These are phyloP conservation scores for Clarireedia monteithiana DNA, from an alignment of 2,329 filamentous ascomycete genomes.

Conservation along the genomic window DNA sequence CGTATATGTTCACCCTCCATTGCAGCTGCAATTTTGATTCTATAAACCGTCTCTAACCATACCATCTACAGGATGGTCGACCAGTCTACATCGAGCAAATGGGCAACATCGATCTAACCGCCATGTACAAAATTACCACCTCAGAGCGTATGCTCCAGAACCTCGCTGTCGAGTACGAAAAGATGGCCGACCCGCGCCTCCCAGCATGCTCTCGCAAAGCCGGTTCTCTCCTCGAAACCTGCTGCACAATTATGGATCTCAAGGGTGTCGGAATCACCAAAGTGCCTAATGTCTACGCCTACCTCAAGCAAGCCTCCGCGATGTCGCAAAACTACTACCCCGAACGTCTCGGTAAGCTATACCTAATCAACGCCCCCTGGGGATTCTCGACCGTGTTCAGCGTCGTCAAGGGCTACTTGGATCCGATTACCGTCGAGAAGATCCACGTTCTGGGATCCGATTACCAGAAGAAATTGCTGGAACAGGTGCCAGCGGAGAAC, in stretches of 20 bases:
- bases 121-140: constrained; percentile 90
- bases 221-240: constrained; percentile 87
- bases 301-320: constrained; percentile 74
- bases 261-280: constrained; percentile 85
- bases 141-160: constrained; percentile 93
- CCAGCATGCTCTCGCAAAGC: constrained; percentile 92
- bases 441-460: constrained; percentile 79
- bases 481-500: constrained; percentile 83
- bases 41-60: neutral
- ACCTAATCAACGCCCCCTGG: constrained; percentile 97
- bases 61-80: constrained; percentile 66
- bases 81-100: constrained; percentile 96
- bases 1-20: neutral
- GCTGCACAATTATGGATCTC: constrained; percentile 96
- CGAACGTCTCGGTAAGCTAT: constrained; percentile 90
- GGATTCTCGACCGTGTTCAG: constrained; percentile 82
- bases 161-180: constrained; percentile 96
- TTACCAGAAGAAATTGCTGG: constrained; percentile 78
- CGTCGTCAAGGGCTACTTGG: constrained; percentile 87
- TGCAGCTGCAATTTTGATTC: neutral
- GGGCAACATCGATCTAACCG: constrained; percentile 82
- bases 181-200: constrained; percentile 83
- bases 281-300: constrained; percentile 77
- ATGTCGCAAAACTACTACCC: constrained; percentile 99
- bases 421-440: constrained; percentile 94